Conservation (phyloP, 1,284 basidiomycete genomes). For the Ustilago curta region DNA sequence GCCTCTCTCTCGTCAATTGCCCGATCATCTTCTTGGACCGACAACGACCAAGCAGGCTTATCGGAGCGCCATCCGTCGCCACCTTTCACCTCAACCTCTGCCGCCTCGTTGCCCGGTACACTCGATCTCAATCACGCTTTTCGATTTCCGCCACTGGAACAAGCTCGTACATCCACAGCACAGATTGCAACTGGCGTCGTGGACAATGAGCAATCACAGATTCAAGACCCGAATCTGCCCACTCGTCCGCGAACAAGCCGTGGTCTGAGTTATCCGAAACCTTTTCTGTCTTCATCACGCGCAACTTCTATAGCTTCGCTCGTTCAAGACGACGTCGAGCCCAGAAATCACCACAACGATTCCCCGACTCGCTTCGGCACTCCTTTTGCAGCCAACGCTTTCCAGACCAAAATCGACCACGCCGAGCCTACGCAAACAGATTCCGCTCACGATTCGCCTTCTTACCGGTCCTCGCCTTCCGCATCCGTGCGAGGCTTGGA, state of each 20-base stretch:
- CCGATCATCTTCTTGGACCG: constrained; percentile 13
- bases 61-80: not conserved
- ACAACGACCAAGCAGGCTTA: not conserved
- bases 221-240: not conserved
- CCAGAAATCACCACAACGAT: not conserved
- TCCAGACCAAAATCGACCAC: not conserved
- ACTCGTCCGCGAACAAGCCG: constrained; percentile 33
- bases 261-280: constrained; percentile 17
- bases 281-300: constrained; percentile 27
- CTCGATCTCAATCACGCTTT: not conserved
- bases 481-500: not conserved
- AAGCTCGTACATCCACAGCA: not conserved
- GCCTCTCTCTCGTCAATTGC: constrained; percentile 13
- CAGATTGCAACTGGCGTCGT: not conserved
- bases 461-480: not conserved
- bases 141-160: constrained; percentile 11
- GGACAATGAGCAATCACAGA: not conserved
- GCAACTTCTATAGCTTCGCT: constrained; percentile 26
- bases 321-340: constrained; percentile 7
- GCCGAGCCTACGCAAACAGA: not conserved
- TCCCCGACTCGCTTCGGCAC: constrained; percentile 16
- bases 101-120: not conserved
- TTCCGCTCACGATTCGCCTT: not conserved
- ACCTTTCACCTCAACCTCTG: not conserved
- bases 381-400: constrained; percentile 16